Conservation (phyloP, 139 green algal genomes). For the Coelastrella sp. region DNA sequence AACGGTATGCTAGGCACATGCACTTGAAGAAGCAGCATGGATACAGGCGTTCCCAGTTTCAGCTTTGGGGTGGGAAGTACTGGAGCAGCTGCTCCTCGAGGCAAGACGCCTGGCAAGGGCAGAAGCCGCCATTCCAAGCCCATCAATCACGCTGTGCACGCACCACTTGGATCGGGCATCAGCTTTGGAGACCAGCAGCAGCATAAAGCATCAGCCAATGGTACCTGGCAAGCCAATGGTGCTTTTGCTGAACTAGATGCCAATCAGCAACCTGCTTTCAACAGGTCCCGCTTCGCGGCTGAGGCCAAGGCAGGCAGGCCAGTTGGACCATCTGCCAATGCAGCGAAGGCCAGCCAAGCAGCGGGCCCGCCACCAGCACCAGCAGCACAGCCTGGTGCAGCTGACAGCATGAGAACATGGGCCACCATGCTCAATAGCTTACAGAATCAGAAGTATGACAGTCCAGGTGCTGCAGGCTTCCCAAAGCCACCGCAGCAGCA, state of each 20-base stretch:
- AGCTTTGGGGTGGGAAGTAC: neutral
- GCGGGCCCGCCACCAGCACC: neutral
- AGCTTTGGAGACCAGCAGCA: neutral
- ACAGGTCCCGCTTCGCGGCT: conserved; percentile 33
- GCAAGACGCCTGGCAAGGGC: neutral
- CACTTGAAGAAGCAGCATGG: neutral
- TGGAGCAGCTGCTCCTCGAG: neutral
- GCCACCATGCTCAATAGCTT: conserved; percentile 36
- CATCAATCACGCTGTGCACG: conserved; percentile 26
- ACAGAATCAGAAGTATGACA: conserved; percentile 23
- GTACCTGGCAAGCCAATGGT: neutral
- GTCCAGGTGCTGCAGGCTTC: conserved; percentile 20
- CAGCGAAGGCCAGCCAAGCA: neutral
- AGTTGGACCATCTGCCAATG: neutral
- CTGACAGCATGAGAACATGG: conserved; percentile 29
- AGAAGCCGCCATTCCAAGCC: neutral
- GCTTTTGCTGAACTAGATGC: conserved; percentile 47
- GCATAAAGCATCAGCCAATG: neutral
- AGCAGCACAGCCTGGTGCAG: neutral
- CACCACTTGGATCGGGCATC: conserved; percentile 21
- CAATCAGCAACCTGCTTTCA: conserved; percentile 25
- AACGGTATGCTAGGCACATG: neutral
- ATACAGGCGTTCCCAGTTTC: conserved; percentile 31
- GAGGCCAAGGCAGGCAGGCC: neutral
- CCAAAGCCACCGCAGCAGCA: neutral